Evolutionary conservation across 208 protist genomes (phyloP).

Genomic region (Acanthamoeba lugdunensis): DNA sequence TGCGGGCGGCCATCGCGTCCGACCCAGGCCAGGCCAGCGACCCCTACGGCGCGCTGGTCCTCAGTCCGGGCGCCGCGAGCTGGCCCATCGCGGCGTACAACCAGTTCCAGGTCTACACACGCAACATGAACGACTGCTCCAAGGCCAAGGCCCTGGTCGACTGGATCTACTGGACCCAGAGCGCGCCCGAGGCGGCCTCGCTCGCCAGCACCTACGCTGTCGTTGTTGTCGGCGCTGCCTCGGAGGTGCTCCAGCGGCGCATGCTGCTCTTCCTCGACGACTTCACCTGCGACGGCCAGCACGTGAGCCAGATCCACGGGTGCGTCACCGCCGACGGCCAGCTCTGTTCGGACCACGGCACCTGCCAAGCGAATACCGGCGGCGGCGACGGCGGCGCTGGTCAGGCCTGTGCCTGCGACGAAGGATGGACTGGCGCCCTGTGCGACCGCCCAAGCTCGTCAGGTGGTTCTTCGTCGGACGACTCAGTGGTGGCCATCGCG

Average conservation of each 20-base stretch:
- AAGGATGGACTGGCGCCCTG: neutral
- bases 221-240: neutral
- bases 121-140: neutral
- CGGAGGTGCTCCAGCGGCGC: neutral
- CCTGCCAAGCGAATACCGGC: neutral
- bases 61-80: neutral
- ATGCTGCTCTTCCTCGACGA: neutral
- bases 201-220: neutral
- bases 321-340: neutral
- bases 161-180: constrained; percentile 42
- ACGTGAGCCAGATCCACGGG: neutral
- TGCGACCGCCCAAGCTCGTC: neutral
- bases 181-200: neutral
- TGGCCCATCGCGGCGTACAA: neutral
- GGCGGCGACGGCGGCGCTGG: too few relatives aligned
- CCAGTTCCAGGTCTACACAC: neutral
- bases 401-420: neutral
- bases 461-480: neutral
- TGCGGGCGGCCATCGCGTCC: neutral
- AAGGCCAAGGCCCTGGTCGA: constrained; percentile 4
- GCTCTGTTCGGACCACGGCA: neutral
- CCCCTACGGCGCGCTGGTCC: neutral
- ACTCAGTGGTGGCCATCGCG: neutral
- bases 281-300: neutral
- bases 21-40: neutral